Evolutionary conservation across 129 eudicot genomes (phyloP), one percentile per base, ranked within the genome.

Genomic region (Erigeron canadensis): DNA sequence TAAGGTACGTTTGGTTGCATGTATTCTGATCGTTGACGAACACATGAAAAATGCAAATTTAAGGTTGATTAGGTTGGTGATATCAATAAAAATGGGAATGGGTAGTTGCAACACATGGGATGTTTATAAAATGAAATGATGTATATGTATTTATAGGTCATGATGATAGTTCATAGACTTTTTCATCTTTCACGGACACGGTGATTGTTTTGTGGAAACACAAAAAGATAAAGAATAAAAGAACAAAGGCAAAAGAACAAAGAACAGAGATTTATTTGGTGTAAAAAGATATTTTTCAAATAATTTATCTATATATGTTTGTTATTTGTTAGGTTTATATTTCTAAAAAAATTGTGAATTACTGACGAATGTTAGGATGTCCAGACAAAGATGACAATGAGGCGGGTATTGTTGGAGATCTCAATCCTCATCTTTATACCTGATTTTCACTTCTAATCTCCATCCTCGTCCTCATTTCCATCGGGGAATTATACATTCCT

Each of bases 161-260:
- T 78, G 77, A 78, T 78, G 77, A 78, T 78, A 71, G 62, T 78
- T 56, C 48, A 62, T 77, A 70, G 80, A 71, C 77, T 77, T 81
- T 69, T 75, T 58, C 71, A 80, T 73, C 84, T 86, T 89, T 89
- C 88, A 84, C 78, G 80, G 89, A 86, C 96, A 89, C 55, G 73
- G 88, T 89, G 89, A 89, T 89, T 89, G 81, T 70, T 74, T 70
- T 69, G 85, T 86, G 79, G 92, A 83, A 71, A 78, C 65, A 78
- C 72, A 78, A 63, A 80, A 65, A 57, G 74, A 13, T 63, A 78
- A 78, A 78, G 77, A 78, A 57, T 44, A 53, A 78, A 78, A 71
- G 53, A 63, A 15, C 75, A 78, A 71, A 64, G 58, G 77, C 17
- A 65, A 78, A 67, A 79, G 74, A 80, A 68, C 75, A 79, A 73